Base-by-base conservation (phyloP, 305 asterid species). In the Ilex paraguariensis region DNA sequence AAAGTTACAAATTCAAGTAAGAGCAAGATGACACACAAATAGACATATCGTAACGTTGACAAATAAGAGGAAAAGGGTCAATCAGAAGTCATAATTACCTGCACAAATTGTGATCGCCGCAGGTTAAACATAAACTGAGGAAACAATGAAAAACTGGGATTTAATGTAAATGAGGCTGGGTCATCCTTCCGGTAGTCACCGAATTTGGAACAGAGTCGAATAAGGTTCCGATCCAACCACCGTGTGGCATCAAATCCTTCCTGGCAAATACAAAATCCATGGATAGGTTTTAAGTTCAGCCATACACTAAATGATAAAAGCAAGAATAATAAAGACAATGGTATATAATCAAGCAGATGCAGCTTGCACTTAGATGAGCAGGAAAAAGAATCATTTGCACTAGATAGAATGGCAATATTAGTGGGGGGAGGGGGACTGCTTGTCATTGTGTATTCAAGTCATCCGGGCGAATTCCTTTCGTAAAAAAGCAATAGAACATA, bases 151-250 rank as follows among this genome's bases (percentile, higher is more conserved):
- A 94, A 82, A 66, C 79, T 75, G 28, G 85, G 89, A 75, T 88
- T 90, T 69, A 94, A 72, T 4, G 92, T 84, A 78, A 94, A 94
- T n/a, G 99, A 88, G 66, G 91, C 49, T 4, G 96, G 93, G 67
- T 90, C 96, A 72, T 94, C 98, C 79, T 94, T 94, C 50, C 96
- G 90, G 60, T 94, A 94, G 48, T 94, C 99, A 72, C 99, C 99
- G 70, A 94, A 94, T 73, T 88, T 94, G 65, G 99, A 78, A 76
- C 99, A 94, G 17, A 90, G 68, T 52, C 99, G 96, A 74, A 94
- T 94, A 71, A 94, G 79, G 65, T 74, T 91, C 73, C 99, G 84
- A 74, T 94, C 99, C 64, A 94, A 66, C 99, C 99, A 94, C 73
- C 97, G 84, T 63, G 96, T 84, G 36, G 96, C 87, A 72, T 94